These are phyloP conservation scores for Coemansia sp. DNA, from an alignment of 192 early-diverging fungal species.

Conservation along the genomic window DNA sequence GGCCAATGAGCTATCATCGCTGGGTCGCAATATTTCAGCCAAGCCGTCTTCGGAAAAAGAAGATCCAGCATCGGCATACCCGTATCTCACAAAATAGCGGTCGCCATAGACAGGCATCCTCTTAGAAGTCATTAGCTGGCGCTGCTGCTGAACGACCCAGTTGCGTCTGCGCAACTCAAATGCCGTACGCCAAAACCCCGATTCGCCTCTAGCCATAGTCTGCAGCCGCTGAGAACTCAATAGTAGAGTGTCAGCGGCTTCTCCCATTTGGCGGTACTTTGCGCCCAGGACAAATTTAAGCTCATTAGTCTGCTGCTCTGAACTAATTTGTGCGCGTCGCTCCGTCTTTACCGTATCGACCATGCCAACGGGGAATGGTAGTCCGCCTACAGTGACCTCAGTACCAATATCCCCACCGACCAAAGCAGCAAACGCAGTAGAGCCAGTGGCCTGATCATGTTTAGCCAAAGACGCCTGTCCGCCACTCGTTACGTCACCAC, in stretches of 20 bases:
- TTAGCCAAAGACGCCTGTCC: neutral
- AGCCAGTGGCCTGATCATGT: constrained; percentile 17
- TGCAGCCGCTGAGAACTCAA: constrained; percentile 16
- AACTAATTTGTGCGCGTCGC: constrained; percentile 10
- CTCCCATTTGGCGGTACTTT: constrained; percentile 40
- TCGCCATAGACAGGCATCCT: constrained; percentile 8
- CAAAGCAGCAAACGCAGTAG: constrained; percentile 15
- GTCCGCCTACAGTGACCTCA: constrained; percentile 36
- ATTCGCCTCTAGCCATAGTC: constrained; percentile 16
- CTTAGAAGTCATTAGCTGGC: constrained; percentile 8
- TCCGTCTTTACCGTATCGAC: constrained; percentile 21
- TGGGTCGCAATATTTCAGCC: constrained; percentile 37
- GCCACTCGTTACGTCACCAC: neutral
- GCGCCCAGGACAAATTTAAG: constrained; percentile 46
- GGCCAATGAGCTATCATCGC: neutral
- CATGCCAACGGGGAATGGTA: constrained; percentile 34
- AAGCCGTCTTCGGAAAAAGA: constrained; percentile 27
- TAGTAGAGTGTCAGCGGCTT: constrained; percentile 37
- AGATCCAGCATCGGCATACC: constrained; percentile 32
- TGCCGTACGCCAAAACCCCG: constrained; percentile 40
- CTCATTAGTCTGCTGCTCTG: constrained; percentile 11
- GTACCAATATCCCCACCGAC: constrained; percentile 15
- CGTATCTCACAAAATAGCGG: constrained; percentile 38
- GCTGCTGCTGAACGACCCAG: constrained; percentile 44
- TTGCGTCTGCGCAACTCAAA: constrained; percentile 35